These are phyloP conservation scores for Selaginella tamariscina DNA, from an alignment of 75 land plant species.

Conservation along the genomic window DNA sequence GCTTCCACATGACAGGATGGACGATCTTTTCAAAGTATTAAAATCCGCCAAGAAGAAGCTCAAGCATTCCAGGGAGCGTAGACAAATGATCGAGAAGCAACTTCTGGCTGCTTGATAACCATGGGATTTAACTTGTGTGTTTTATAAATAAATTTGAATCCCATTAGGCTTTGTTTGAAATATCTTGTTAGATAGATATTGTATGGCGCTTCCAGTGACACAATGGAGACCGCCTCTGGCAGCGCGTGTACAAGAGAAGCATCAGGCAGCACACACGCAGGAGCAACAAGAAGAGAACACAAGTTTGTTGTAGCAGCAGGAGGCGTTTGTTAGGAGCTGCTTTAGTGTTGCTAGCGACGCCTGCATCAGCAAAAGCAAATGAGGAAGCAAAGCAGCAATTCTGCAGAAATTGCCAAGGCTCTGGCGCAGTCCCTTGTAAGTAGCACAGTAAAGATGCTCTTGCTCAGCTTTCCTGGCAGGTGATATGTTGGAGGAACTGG, in stretches of 20 bases:
- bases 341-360: no score
- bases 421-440: conserved; percentile 82
- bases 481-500: conserved; percentile 99
- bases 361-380: background rate
- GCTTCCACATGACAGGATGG: background rate
- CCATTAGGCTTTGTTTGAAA: no score
- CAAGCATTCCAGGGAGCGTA: background rate
- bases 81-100: background rate
- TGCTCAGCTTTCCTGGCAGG: conserved; percentile 27
- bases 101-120: background rate
- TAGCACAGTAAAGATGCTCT: background rate
- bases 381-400: background rate
- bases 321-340: no score
- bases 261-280: no score
- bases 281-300: no score
- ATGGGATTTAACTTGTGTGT: no score
- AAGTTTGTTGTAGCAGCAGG: no score
- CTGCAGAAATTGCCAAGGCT: conserved; percentile 74
- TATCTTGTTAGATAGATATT: no score
- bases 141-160: no score
- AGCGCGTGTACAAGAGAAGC: no score
- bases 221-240: no score
- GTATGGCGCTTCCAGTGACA: no score
- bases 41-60: background rate
- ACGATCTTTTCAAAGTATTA: background rate